A percentile compares a stretch with the other conserved stretches of the same genome.
phyloP scores from a whole-genome alignment of 1,284 basidiomycete species.

The Rugiboletus extremiorientalis region DNA sequence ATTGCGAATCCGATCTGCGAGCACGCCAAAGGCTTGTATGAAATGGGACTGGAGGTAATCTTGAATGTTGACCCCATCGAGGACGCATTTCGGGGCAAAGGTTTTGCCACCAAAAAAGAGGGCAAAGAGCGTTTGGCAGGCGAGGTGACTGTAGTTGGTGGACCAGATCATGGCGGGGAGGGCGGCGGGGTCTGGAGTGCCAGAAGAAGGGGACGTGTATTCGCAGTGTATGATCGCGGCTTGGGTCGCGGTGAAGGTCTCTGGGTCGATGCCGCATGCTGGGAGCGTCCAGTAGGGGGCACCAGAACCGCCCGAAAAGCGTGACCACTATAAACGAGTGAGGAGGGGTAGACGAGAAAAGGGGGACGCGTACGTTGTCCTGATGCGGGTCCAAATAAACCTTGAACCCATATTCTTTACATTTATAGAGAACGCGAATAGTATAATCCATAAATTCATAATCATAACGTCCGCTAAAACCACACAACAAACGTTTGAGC shows the following conservation, averaged over 20 bases:
- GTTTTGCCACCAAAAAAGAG: conserved; percentile 92
- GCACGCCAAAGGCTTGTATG: conserved; percentile 70
- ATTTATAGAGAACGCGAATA: conserved; percentile 82
- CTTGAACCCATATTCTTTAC: conserved; percentile 93
- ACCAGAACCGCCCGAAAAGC: conserved; percentile 94
- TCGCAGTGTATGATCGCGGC: conserved; percentile 89
- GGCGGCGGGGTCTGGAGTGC: conserved; percentile 61
- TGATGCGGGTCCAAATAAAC: conserved; percentile 98
- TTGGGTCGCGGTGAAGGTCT: conserved; percentile 82
- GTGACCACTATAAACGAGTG: conserved; percentile 75
- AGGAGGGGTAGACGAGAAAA: neutral
- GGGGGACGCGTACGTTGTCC: conserved; percentile 69
- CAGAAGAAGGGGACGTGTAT: conserved; percentile 61
- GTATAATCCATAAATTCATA: conserved; percentile 92
- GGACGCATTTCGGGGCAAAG: conserved; percentile 89
- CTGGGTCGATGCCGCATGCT: conserved; percentile 90
- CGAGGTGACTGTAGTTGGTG: conserved; percentile 91
- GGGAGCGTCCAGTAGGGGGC: conserved; percentile 94
- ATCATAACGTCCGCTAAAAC: conserved; percentile 84
- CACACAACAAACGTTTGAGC: neutral
- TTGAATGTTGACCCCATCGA: conserved; percentile 93
- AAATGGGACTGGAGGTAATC: conserved; percentile 91
- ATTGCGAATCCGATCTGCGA: conserved; percentile 70
- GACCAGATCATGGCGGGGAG: conserved; percentile 96
- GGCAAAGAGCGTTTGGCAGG: conserved; percentile 89